Conservation (phyloP, 306 rosid species). For the Dalbergia cultrata region DNA sequence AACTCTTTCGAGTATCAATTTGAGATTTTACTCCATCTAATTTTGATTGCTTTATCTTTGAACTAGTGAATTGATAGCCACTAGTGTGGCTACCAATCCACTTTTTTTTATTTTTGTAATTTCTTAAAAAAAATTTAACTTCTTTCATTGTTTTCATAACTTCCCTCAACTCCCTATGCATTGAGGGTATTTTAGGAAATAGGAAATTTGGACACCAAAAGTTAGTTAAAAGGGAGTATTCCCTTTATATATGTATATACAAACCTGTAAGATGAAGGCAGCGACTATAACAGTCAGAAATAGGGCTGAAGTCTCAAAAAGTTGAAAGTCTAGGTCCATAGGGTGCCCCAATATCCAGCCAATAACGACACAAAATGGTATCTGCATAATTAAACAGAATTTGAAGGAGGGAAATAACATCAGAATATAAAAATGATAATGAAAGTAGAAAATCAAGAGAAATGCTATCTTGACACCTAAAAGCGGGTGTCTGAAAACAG, state of each 20-base stretch:
- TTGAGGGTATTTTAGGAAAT: too few relatives aligned
- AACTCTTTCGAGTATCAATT: too few relatives aligned
- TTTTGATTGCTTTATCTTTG: background rate
- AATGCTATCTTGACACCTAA: too few relatives aligned
- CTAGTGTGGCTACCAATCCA: too few relatives aligned
- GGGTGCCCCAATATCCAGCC: slow-evolving; percentile 79
- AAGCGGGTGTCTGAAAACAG: too few relatives aligned
- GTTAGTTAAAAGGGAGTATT: too few relatives aligned
- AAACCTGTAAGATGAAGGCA: slow-evolving; percentile 85
- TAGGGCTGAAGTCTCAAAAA: slow-evolving; percentile 84
- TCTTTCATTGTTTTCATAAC: too few relatives aligned
- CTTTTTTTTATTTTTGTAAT: too few relatives aligned
- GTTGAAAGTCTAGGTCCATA: slow-evolving; percentile 86
- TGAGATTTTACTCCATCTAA: background rate
- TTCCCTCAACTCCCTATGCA: too few relatives aligned
- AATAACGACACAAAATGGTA: slow-evolving; percentile 79
- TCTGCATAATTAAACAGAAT: slow-evolving; percentile 61
- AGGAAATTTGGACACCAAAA: too few relatives aligned
- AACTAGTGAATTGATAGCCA: background rate
- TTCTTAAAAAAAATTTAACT: too few relatives aligned
- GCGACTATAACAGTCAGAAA: slow-evolving; percentile 75
- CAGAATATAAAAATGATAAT: background rate
- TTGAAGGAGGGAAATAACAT: background rate
- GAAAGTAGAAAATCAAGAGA: background rate
- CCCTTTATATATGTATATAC: background rate